Base-by-base conservation (phyloP, 129 eudicot genomes). In the Helianthus annuus region DNA sequence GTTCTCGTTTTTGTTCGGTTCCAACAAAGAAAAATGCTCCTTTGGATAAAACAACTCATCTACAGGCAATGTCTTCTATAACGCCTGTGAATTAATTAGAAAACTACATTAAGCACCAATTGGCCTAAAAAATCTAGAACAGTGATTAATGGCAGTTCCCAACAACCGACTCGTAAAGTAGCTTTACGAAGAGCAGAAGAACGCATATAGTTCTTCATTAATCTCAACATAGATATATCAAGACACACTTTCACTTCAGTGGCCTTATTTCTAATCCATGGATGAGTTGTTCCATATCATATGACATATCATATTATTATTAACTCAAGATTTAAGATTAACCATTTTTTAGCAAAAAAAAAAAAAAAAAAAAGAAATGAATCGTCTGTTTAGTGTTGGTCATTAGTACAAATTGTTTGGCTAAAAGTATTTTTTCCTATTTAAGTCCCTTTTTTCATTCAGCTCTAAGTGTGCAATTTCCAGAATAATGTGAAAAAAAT, bases 31-130 rank as follows among this genome's bases (percentile, higher is more conserved):
- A 79, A 80, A 90, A 71, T 94, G 22, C 22, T 19, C 22, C 22
- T 19, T 19, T 19, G 22, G 22, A 19, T 19, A 19, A 19, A 19
- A 19, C 22, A 90, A 81, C 79, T 94, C 96, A 76, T 91, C 95
- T 8, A 82, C 92, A 0, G 98, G 86, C 85, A 94, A 56, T 39
- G 97, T 90, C 80, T 90, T 94, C 0, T 97, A 19, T 19, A 19
- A 19, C 22, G 22, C 22, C 22, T 19, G 22, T 77, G 58, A 77
- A 70, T 54, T n/a, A 40, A 64, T 3, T 10, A 27, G 12, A 34
- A 15, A 48, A 71, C 64, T 22, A 70, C 51, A 64, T 44, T 44
- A 6, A n/a, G 19, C 75, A 53, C 52, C 10, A 72, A 8, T 13
- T 27, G 53, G n/a, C 42, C 14, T 19, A 19, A 19, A 19, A 19